Evolutionary conservation across 805 yeast species (phyloP), one percentile per base, ranked within the genome.

Genomic region (Aciculoconidium aculeatum): DNA sequence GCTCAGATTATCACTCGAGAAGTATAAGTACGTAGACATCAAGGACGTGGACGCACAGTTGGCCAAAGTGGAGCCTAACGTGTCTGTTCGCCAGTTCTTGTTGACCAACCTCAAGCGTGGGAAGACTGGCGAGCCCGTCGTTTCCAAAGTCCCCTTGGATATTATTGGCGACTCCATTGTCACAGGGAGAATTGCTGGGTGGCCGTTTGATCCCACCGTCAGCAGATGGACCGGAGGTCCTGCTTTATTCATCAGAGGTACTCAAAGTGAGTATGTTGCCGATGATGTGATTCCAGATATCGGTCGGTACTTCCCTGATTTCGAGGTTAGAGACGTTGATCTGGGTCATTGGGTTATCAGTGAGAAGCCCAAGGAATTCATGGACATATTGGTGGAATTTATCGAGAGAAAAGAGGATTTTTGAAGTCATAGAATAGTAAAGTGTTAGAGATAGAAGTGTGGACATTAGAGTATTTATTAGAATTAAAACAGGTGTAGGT

Each of bases 321-420:
- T 86, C 47, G 82, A 75, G 36, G 57, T 83, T 9, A 64, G 72
- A 25, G 95, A 82, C 46, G 61, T 92, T 14, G 79, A 84, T 11
- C 74, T 88, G 0, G 96, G 96, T 2, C 98, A 90, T 54, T 90
- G 96, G 95, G 72, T 88, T 10, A 85, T 85, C 40, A 75, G 85
- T 22, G 96, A 90, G 48, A 80, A 80, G 41, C 95, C 97, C 1
- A 44, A 61, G 6, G 94, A 80, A 47, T 86, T 90, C 39, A 61
- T 84, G 14, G 72, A 66, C 3, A 56, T 60, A 5, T 74, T 83
- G 10, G 66, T 64, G 16, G 80, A 79, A 16, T 88, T 77, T 57
- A 65, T 85, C 5, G 75, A 73, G 33, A 49, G 61, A 28, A 53
- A 58, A 29, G 71, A 65, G 37, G 70, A 65, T 28, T 45, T 42